Evolutionary conservation across 306 rosid genomes (phyloP).

Genomic region (Pachyrhizus erosus): DNA sequence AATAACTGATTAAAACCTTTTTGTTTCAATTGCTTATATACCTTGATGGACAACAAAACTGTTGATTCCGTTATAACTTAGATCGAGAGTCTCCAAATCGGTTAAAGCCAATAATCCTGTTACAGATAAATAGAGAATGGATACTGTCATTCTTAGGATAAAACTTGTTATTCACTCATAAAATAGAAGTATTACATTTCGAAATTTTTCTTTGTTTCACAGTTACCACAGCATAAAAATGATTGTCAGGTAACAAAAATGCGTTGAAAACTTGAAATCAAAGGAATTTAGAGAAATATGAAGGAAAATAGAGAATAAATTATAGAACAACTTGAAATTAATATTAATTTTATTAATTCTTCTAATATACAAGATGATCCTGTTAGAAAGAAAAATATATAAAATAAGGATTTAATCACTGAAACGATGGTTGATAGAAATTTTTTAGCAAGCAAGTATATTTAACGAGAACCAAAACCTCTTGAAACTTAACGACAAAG

Average conservation of each 20-base stretch:
- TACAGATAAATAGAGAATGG: background rate
- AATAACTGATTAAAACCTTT: background rate
- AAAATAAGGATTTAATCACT: no score
- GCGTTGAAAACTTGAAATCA: background rate
- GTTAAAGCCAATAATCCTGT: background rate
- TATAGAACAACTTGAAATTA: no score
- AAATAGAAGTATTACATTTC: background rate
- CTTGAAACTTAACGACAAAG: no score
- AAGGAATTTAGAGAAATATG: no score
- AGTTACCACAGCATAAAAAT: background rate
- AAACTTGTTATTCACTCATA: background rate
- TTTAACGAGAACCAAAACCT: no score
- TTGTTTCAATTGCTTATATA: background rate
- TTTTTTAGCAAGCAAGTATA: background rate
- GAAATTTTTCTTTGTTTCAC: background rate
- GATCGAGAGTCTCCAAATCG: background rate
- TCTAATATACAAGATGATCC: no score
- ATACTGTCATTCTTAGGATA: background rate
- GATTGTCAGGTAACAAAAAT: background rate
- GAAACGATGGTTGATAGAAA: no score
- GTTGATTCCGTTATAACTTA: background rate
- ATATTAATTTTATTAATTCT: no score
- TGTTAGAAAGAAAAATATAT: no score
- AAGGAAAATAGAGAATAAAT: no score
- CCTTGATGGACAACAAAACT: background rate